Evolutionary conservation across 192 early-diverging fungal species (phyloP), one percentile per base, ranked within the genome.

Genomic region (Entomortierella parvispora): DNA sequence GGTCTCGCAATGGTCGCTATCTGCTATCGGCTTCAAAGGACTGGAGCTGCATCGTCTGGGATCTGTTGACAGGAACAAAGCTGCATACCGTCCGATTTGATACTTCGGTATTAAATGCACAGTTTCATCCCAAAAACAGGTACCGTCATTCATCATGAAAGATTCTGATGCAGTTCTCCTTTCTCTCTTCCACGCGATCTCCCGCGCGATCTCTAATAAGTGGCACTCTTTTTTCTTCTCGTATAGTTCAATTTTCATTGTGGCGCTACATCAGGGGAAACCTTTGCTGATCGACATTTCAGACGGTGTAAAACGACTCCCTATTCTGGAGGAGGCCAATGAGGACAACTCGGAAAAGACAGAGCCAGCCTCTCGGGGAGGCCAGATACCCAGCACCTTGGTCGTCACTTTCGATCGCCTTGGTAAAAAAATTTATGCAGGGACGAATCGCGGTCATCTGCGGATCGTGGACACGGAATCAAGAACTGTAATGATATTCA

Each of bases 21-120:
- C 61, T 98, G 5, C 72, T 97, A 40, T 92, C 95, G 2, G 85
- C 91, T 0, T 93, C 93, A 44, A 86, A 86, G 53, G 92, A 91
- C 37, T 93, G 93, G 83, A 89, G 86, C 32, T 94, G 94, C 61
- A 93, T 96, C 33, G 80, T 94, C 10, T 98, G 96, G 96, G 95
- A 98, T 76, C 62, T 96, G 48, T 63, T 86, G 17, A 72, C 82
- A 33, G 89, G 85, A 7, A 55, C 81, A 6, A 75, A 86, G 33
- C 74, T 82, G 50, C 59, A 86, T 28, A 88, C 84, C 5, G 83
- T 92, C 14, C 81, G 86, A 58, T 95, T 95, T 63, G 82, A 83
- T 42, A 91, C 92, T 0, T 84, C 90, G 1, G 82, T 96, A 10
- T 67, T 89, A 18, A 85, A 82, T 58, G 93, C 93, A 0, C 87